Evolutionary conservation across 1,284 basidiomycete genomes (phyloP).

Genomic region (Tilletia horrida): DNA sequence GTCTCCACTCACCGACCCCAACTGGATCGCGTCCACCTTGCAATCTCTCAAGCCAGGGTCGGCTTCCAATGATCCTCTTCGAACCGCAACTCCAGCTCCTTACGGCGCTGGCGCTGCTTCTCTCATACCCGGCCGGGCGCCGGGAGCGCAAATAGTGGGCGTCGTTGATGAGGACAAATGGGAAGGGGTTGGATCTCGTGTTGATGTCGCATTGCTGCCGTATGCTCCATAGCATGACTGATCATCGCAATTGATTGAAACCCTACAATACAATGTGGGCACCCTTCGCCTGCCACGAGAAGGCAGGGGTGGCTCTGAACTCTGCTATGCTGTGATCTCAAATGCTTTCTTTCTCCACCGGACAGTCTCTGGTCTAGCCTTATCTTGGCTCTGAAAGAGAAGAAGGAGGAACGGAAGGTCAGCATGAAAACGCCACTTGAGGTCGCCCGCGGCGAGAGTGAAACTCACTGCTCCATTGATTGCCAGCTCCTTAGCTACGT

Average conservation of each 20-base stretch:
- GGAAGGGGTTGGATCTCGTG: constrained; percentile 29
- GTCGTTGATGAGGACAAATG: constrained; percentile 24
- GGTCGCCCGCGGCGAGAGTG: too few species aligned
- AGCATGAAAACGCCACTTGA: too few species aligned
- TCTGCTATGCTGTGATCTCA: neutral
- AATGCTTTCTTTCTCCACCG: constrained; percentile 9
- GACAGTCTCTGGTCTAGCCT: constrained; percentile 6
- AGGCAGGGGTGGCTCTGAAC: too few species aligned
- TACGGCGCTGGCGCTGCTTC: neutral
- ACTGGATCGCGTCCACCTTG: constrained; percentile 72
- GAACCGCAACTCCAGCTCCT: constrained; percentile 22
- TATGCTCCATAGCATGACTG: neutral
- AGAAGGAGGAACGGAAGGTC: neutral
- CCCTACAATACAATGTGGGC: too few species aligned
- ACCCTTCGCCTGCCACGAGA: too few species aligned
- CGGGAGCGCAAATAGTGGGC: constrained; percentile 24
- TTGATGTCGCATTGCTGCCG: constrained; percentile 31
- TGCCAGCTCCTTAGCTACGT: constrained; percentile 37
- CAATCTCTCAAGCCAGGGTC: constrained; percentile 57
- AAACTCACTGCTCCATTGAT: constrained; percentile 40
- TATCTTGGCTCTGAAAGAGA: neutral
- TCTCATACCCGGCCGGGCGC: neutral
- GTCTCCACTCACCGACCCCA: constrained; percentile 81
- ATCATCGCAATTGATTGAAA: neutral
- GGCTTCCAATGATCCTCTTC: constrained; percentile 17